Conservation (phyloP, 495 filamentous ascomycete species). For the Entonaema liquescens region DNA sequence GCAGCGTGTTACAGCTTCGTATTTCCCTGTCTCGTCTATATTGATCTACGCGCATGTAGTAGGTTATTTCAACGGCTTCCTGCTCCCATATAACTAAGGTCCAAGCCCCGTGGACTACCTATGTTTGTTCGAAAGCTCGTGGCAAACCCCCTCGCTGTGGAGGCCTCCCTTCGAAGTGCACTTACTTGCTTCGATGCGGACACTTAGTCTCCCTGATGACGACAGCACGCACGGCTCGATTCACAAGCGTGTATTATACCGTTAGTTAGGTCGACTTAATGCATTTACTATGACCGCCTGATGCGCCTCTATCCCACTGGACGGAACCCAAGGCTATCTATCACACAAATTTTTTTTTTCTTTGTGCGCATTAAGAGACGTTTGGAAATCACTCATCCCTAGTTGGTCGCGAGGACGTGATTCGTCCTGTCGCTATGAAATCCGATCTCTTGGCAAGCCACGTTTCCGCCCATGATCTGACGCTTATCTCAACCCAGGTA, state of each 20-base stretch:
- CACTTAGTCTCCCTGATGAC: background rate
- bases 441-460: constrained; percentile 29
- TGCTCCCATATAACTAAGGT: background rate
- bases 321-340: background rate
- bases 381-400: background rate
- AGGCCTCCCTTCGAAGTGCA: background rate
- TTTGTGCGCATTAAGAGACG: background rate
- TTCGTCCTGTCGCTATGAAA: constrained; percentile 1
- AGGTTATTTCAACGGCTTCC: background rate
- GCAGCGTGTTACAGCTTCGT: background rate
- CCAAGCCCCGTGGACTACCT: background rate
- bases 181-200: background rate
- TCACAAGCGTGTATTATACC: background rate
- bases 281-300: background rate
- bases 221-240: background rate
- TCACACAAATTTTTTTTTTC: too few relatives aligned
- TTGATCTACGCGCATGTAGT: background rate
- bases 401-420: constrained; percentile 1
- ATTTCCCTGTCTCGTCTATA: background rate
- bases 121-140: background rate
- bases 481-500: background rate
- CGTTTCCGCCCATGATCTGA: constrained; percentile 6
- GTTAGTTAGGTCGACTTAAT: background rate
- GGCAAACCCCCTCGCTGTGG: background rate
- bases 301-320: background rate